Evolutionary conservation across 768 basidiomycete genomes (phyloP), one percentile per base, ranked within the genome.

Genomic region (Lepiota subincarnata): DNA sequence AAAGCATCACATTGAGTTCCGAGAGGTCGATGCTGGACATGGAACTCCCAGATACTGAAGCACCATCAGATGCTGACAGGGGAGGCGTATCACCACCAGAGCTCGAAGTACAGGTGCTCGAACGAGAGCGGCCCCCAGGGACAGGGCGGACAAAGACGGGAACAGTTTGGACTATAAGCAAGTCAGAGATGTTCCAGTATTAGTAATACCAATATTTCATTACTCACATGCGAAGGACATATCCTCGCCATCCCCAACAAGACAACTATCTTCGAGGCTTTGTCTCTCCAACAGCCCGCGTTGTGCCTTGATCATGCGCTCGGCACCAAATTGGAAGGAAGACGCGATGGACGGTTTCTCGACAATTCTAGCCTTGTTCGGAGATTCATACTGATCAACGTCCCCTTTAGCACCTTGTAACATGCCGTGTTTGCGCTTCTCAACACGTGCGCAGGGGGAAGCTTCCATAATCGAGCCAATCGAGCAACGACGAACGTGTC

Each of bases 11-110:
- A 56, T 82, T 82, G 50, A 92, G 65, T 1, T 82, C 81, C 0
- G 78, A 75, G 1, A 90, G 64, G 64, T 92, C 89, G 52, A 90
- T 83, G 68, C 88, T 89, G 0, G 86, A 89, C 64, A 86, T 81
- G 0, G 89, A 91, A 28, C 84, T 85, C 4, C 82, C 86, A 0
- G 84, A 86, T 43, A 82, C 68, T 0, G 82, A 87, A 1, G 84
- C 85, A 2, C 81, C 81, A 55, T 89, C 87, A 0, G 82, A 87
- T 4, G 76, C 64, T 0, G 85, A 86, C 3, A 89, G 74, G 0
- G 88, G 86, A 4, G 87, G 86, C 0, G 88, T 89, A 10, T 87
- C 86, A 11, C 68, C 73, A 35, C 85, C 87, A 11, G 86, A 86
- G 62, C 80, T 83, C 0, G 74, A 77, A 0, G 85, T 86, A 60